These are phyloP conservation scores for Hypoxylon fragiforme DNA, from an alignment of 495 filamentous ascomycete genomes.

Conservation along the genomic window DNA sequence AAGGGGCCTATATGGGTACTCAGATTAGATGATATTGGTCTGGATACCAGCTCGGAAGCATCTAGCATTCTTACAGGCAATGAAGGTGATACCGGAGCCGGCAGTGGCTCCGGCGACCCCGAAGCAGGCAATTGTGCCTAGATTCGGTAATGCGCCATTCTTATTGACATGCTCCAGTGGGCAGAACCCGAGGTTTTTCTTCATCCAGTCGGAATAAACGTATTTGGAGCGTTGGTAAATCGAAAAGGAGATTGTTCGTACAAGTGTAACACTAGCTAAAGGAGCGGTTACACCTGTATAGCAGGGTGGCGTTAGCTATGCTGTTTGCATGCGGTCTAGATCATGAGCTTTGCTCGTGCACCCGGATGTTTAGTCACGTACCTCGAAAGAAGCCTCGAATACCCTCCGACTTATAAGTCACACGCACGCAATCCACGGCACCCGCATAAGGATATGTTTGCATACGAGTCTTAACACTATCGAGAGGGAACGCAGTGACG, in stretches of 20 bases:
- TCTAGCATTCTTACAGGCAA: slow-evolving; percentile 71
- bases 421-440: slow-evolving; percentile 67
- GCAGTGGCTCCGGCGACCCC: slow-evolving; percentile 76
- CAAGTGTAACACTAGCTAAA: slow-evolving; percentile 82
- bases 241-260: slow-evolving; percentile 90
- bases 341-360: slow-evolving; percentile 2
- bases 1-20: slow-evolving; percentile 77
- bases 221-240: slow-evolving; percentile 87
- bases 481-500: slow-evolving; percentile 73
- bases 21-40: slow-evolving; percentile 7
- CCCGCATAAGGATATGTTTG: slow-evolving; percentile 77
- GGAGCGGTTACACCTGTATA: slow-evolving; percentile 73
- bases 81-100: slow-evolving; percentile 76
- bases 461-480: slow-evolving; percentile 86
- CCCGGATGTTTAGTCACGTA: slow-evolving; percentile 37
- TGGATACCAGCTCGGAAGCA: background rate
- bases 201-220: slow-evolving; percentile 68
- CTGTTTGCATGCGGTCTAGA: background rate
- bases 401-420: slow-evolving; percentile 74
- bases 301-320: slow-evolving; percentile 32
- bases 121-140: slow-evolving; percentile 73
- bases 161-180: slow-evolving; percentile 73
- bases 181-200: slow-evolving; percentile 64
- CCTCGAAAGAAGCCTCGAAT: slow-evolving; percentile 78
- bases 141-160: slow-evolving; percentile 67